Conservation (phyloP, 2,329 filamentous ascomycete genomes). For the Phialophora tarda region DNA sequence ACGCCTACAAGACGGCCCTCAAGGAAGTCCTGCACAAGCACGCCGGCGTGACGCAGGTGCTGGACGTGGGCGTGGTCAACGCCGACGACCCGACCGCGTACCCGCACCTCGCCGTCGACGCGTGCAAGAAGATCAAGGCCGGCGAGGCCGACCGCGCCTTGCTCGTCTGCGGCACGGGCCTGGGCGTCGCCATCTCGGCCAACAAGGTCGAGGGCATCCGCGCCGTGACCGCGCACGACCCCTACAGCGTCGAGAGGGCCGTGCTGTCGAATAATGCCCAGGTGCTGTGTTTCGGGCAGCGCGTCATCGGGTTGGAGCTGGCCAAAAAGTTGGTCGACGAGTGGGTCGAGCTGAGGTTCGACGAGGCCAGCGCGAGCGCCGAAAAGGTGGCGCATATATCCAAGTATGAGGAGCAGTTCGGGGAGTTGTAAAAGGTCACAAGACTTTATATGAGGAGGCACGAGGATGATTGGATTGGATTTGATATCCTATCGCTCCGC, state of each 20-base stretch:
- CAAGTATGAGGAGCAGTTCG: slow-evolving; percentile 51
- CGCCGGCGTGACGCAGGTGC: slow-evolving; percentile 68
- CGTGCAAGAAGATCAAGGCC: slow-evolving; percentile 61
- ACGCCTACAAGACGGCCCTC: slow-evolving; percentile 78
- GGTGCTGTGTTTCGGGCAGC: slow-evolving; percentile 83
- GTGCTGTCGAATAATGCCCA: slow-evolving; percentile 86
- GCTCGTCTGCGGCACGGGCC: slow-evolving; percentile 82
- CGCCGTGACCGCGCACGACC: slow-evolving; percentile 88
- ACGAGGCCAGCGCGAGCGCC: slow-evolving; percentile 67
- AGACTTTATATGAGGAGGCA: no score
- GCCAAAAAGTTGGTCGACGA: slow-evolving; percentile 77
- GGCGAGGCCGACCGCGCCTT: slow-evolving; percentile 74
- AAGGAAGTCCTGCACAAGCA: slow-evolving; percentile 73
- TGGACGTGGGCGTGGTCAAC: slow-evolving; percentile 74
- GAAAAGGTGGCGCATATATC: slow-evolving; percentile 61
- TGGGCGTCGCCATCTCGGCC: slow-evolving; percentile 85
- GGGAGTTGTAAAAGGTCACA: slow-evolving; percentile 23
- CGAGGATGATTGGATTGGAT: no score
- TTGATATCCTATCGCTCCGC: no score
- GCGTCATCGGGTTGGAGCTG: slow-evolving; percentile 80
- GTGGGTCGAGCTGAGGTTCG: slow-evolving; percentile 85
- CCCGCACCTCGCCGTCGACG: slow-evolving; percentile 76
- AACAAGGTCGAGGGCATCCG: slow-evolving; percentile 85
- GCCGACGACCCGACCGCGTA: slow-evolving; percentile 78
- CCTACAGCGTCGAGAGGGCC: slow-evolving; percentile 79